Evolutionary conservation across 73 alveolate species (phyloP).

Genomic region (Durusdinium trenchii): DNA sequence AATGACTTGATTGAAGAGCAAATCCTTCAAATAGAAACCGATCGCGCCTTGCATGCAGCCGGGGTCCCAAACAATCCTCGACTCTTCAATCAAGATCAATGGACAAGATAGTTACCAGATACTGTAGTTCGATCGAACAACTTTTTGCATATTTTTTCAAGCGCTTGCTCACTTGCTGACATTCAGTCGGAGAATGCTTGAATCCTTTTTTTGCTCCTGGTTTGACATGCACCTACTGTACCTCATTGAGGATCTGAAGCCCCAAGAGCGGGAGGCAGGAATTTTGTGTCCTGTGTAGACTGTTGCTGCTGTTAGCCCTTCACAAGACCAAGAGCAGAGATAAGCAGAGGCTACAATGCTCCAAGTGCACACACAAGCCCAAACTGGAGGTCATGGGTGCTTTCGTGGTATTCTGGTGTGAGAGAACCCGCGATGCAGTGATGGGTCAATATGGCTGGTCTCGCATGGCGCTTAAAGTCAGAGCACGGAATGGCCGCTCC

Average conservation of each 20-base stretch:
- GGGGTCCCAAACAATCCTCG: background rate
- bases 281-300: background rate
- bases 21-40: conserved; percentile 69
- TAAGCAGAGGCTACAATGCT: no score
- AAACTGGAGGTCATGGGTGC: conserved; percentile 56
- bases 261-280: conserved; percentile 45
- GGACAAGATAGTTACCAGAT: background rate
- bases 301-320: background rate
- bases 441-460: conserved; percentile 89
- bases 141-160: no score
- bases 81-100: background rate
- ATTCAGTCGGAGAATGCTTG: background rate
- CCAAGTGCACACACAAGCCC: no score
- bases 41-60: conserved; percentile 66
- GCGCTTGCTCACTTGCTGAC: background rate
- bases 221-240: background rate
- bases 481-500: no score
- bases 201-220: background rate
- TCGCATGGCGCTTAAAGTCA: background rate
- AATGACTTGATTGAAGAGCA: conserved; percentile 70
- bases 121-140: background rate
- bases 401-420: conserved; percentile 82
- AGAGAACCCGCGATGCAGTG: conserved; percentile 73
- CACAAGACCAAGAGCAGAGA: no score
- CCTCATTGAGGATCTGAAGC: conserved; percentile 56